A percentile compares a stretch with the other conserved stretches of the same genome.
Conservation (phyloP, 2,329 filamentous ascomycete species). For the Cryphonectria carpinicola region DNA sequence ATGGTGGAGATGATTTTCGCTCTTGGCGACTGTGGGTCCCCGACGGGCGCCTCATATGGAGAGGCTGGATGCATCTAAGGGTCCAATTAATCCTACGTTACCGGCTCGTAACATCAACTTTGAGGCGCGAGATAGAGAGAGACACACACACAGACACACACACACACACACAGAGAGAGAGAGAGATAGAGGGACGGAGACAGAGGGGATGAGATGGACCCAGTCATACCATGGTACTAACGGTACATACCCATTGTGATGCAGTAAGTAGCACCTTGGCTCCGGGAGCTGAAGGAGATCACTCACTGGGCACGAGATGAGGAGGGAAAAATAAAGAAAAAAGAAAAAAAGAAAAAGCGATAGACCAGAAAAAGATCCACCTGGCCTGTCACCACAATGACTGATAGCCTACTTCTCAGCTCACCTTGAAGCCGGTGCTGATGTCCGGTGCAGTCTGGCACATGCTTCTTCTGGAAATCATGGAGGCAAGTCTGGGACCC, state of each 20-base stretch:
- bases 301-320: not conserved
- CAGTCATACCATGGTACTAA: not conserved
- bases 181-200: too few species aligned
- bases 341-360: not conserved
- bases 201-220: not conserved
- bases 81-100: not conserved
- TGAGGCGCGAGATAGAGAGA: too few species aligned
- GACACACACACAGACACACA: too few species aligned
- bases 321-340: too few species aligned
- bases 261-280: not conserved
- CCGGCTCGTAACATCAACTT: not conserved
- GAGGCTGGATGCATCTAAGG: not conserved
- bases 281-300: not conserved
- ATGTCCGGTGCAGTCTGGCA: constrained; percentile 12
- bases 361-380: constrained; percentile 11
- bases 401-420: not conserved
- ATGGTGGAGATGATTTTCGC: not conserved
- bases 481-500: not conserved
- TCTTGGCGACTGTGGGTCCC: constrained; percentile 1
- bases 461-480: constrained; percentile 17
- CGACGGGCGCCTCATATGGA: constrained; percentile 5
- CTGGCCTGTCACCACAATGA: not conserved
- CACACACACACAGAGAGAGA: too few species aligned
- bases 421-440: not conserved
- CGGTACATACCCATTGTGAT: not conserved